Evolutionary conservation across 768 basidiomycete genomes (phyloP), one percentile per base, ranked within the genome.

Genomic region (Boletus subcaerulescens): DNA sequence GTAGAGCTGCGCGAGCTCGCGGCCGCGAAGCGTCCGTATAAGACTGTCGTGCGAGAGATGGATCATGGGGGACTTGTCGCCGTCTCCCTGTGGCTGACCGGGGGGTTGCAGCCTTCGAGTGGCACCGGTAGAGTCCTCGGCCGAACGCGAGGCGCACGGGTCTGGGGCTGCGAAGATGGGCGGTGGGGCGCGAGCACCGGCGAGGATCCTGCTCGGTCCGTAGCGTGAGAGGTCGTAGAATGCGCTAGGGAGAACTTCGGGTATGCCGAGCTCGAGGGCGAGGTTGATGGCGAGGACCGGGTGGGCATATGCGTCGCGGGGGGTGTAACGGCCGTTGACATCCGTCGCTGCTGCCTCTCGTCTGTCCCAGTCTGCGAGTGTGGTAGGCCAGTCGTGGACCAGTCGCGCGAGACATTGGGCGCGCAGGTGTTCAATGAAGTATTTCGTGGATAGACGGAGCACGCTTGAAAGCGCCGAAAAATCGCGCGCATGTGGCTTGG

Each of bases 211-310:
- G 69, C 85, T 85, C 0, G 87, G 85, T 0, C 81, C 86, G 57
- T 89, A 89, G 41, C 89, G 78, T 3, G 84, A 80, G 45, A 91
- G 76, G 58, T 90, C 88, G 66, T 89, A 90, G 61, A 87, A 80
- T 0, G 88, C 89, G 22, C 86, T 74, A 4, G 85, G 81, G n/a
- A 90, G 77, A 52, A 90, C 66, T 6, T 77, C 71, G 13, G 76
- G 72, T 0, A 88, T 67, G 47, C 76, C 74, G 60, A 90, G 80
- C 50, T 88, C 85, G 22, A 83, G 71, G 1, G 87, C 87, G 53
- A 91, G 80, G 47, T 83, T 77, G 70, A 91, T 84, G 57, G 86
- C 77, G 51, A 87, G 78, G 58, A 89, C 77, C 9, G 89, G 89
- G 66, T 89, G 87, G 0, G 87, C 73, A 60, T 76, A 84, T 39